Evolutionary conservation across 2,329 filamentous ascomycete genomes (phyloP).

Genomic region (Aspergillus sp.): DNA sequence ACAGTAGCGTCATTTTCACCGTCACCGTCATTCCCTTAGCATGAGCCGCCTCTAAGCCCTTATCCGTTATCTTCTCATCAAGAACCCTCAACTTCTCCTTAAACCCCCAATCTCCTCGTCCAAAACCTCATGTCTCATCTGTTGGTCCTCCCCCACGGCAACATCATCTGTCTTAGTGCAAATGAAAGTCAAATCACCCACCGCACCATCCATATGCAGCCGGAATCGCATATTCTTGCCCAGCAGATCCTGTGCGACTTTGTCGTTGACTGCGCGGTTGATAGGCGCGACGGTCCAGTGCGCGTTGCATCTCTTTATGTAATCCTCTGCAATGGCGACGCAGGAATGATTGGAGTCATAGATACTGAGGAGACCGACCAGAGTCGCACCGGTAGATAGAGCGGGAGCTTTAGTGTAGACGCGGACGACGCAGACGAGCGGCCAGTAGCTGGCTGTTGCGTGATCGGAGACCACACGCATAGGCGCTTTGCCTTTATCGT

Average conservation of each 20-base stretch:
- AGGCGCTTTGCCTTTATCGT: not conserved
- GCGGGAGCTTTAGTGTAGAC: constrained; percentile 5
- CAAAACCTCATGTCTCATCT: not conserved
- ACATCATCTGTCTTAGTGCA: constrained; percentile 60
- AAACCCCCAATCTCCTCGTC: constrained; percentile 7
- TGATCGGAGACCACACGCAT: not conserved
- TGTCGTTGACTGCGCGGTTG: constrained; percentile 54
- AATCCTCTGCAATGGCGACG: constrained; percentile 3
- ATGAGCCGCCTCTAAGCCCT: no score
- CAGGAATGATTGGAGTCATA: constrained; percentile 10
- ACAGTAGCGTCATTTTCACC: no score
- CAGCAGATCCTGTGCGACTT: constrained; percentile 51
- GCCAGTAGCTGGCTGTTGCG: constrained; percentile 24
- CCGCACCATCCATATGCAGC: constrained; percentile 52
- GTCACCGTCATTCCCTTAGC: no score
- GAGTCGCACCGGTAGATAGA: constrained; percentile 6
- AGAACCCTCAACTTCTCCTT: no score
- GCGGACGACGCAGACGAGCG: constrained; percentile 25
- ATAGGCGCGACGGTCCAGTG: constrained; percentile 33
- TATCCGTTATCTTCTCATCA: no score
- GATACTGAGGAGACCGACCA: constrained; percentile 8
- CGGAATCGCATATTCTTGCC: constrained; percentile 54
- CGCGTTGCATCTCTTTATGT: constrained; percentile 8
- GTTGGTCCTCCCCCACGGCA: constrained; percentile 24
- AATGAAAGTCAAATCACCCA: constrained; percentile 52